phyloP scores from a whole-genome alignment of 148 eudicot species.

The Dianthus caryophyllus region DNA sequence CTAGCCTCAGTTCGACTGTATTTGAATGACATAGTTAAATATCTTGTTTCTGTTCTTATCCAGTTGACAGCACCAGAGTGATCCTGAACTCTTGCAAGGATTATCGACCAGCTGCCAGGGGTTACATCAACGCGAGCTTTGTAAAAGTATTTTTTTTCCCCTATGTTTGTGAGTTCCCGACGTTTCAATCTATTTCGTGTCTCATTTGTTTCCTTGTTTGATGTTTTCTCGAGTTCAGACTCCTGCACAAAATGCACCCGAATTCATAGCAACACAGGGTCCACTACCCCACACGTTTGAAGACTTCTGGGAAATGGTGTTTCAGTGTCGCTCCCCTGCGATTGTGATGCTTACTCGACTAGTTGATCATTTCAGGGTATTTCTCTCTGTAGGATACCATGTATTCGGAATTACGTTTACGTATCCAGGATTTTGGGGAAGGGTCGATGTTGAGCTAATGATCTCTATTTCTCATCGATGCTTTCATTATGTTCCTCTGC shows the following conservation, averaged over 20 bases:
- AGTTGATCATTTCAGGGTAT: slow-evolving; percentile 78
- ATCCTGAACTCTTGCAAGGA: slow-evolving; percentile 70
- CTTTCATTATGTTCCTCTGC: neutral
- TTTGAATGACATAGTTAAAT: neutral
- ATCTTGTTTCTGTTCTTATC: slow-evolving; percentile 19
- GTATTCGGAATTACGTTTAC: neutral
- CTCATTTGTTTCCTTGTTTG: slow-evolving; percentile 12
- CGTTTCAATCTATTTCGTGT: neutral
- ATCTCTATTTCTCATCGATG: neutral
- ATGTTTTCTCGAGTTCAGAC: slow-evolving; percentile 43
- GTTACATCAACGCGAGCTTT: slow-evolving; percentile 90
- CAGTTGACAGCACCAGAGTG: slow-evolving; percentile 82
- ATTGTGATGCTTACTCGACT: slow-evolving; percentile 88
- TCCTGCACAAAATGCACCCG: slow-evolving; percentile 53
- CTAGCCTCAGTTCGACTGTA: neutral
- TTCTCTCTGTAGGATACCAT: slow-evolving; percentile 19
- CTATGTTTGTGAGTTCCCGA: neutral
- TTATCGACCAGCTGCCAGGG: slow-evolving; percentile 66
- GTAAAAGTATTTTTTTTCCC: slow-evolving; percentile 35
- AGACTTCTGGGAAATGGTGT: slow-evolving; percentile 98
- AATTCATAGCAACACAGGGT: slow-evolving; percentile 96
- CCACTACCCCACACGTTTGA: slow-evolving; percentile 82
- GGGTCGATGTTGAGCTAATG: neutral
- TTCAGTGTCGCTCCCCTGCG: slow-evolving; percentile 75
- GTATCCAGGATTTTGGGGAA: neutral